These are phyloP conservation scores for Fusarium haematococcum DNA, from an alignment of 2,329 filamentous ascomycete species.

Conservation along the genomic window DNA sequence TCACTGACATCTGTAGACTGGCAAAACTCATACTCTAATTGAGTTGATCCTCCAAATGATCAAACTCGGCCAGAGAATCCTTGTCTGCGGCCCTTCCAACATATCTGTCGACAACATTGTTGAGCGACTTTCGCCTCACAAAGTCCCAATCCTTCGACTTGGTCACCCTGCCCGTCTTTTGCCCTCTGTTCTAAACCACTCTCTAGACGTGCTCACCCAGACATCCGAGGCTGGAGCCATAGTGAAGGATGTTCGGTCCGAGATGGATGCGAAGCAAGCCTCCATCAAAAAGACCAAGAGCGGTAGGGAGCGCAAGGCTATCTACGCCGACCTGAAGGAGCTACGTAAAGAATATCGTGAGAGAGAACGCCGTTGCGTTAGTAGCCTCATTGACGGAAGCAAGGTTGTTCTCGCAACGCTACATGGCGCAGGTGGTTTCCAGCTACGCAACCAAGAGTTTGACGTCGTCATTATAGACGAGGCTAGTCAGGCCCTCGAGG, in stretches of 20 bases:
- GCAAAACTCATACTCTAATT: slow-evolving; percentile 96
- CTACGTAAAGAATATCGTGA: slow-evolving; percentile 89
- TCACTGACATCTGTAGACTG: slow-evolving; percentile 67
- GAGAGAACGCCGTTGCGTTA: slow-evolving; percentile 84
- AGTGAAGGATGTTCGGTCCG: slow-evolving; percentile 87
- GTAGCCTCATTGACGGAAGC: slow-evolving; percentile 78
- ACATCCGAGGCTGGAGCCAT: slow-evolving; percentile 91
- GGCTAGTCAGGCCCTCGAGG: slow-evolving; percentile 93
- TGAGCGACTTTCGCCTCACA: slow-evolving; percentile 86
- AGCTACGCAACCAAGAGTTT: slow-evolving; percentile 83
- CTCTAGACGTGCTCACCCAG: slow-evolving; percentile 88
- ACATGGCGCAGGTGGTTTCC: slow-evolving; percentile 89
- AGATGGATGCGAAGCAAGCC: slow-evolving; percentile 93
- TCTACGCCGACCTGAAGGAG: slow-evolving; percentile 88
- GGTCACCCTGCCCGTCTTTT: slow-evolving; percentile 93
- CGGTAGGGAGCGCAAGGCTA: slow-evolving; percentile 80
- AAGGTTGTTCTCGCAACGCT: slow-evolving; percentile 93
- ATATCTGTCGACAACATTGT: slow-evolving; percentile 99
- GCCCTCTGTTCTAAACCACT: slow-evolving; percentile 88
- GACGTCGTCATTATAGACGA: slow-evolving; percentile 97
- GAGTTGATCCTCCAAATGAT: slow-evolving; percentile 94
- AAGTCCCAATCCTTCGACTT: slow-evolving; percentile 87
- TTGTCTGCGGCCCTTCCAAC: slow-evolving; percentile 97
- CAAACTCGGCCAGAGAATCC: slow-evolving; percentile 76
- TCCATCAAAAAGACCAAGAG: slow-evolving; percentile 88